Base-by-base conservation (phyloP, 2,329 filamentous ascomycete species). In the Penicillium sp. region DNA sequence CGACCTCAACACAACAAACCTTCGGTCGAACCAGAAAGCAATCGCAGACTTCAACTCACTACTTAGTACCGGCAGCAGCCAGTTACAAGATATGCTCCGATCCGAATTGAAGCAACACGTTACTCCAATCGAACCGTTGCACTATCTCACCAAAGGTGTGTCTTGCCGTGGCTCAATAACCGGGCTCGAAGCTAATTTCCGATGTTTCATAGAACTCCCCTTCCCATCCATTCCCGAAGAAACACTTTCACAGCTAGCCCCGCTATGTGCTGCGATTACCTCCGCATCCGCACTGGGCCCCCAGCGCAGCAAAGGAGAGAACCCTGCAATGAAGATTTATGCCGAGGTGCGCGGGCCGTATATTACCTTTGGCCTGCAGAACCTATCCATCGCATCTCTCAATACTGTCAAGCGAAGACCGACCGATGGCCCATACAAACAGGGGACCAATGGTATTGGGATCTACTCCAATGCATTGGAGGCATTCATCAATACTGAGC, bases 1-100 rank as follows among this genome's bases (percentile, higher is more conserved):
- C 58, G 90, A 96, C 60, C 88, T 99, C 78, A 90, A 90, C 71
- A 84, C 90, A 3, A 93, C 93, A n/a, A 97, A 97, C 65, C 79
- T 99, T 51, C 87, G 91, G 55, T 90, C 93, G 10, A 98, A 97
- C 58, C 93, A 98, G 72, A 88, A 93, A 73, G 92, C 92, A 2
- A 90, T 95, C 55, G 79, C 86, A 45, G 92, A 97, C 59, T 84
- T 96, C 53, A 88, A 85, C 53, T 84, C 86, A 10, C 81, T 99
- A 35, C 80, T 97, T 58, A 90, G 88, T 67, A 85, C 86, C 5
- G 95, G 92, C 24, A 92, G 90, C 63, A 84, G 86, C 13, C 91
- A 96, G 71, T 81, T 99, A 31, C 92, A 98, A 74, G 86, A 86
- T 55, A 84, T 93, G 53, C 96, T 97, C 70, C 86, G 92, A 60